These are phyloP conservation scores for Teratosphaeria viscida DNA, from an alignment of 2,329 filamentous ascomycete genomes.

Conservation along the genomic window DNA sequence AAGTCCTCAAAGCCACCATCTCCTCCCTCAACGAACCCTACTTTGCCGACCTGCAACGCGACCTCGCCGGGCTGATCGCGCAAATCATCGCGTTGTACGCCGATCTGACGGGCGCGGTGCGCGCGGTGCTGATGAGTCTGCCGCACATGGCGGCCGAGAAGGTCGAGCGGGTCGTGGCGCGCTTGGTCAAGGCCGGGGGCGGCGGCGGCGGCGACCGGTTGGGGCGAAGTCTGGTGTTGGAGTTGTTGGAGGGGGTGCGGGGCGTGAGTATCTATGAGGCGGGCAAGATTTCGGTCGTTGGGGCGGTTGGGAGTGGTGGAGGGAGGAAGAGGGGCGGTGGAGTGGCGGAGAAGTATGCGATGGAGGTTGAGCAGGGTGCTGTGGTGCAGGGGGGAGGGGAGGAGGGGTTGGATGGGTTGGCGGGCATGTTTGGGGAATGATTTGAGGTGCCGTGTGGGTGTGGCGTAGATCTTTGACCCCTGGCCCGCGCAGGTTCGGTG, in stretches of 20 bases:
- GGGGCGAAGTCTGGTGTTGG: conserved; percentile 71
- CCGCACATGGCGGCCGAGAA: conserved; percentile 63
- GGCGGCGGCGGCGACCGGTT: conserved; percentile 47
- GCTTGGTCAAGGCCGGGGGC: conserved; percentile 24
- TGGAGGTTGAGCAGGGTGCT: conserved; percentile 31
- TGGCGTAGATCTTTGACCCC: not conserved
- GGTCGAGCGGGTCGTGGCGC: conserved; percentile 45
- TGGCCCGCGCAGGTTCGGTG: no score
- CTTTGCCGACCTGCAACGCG: conserved; percentile 91
- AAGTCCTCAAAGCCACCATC: conserved; percentile 83
- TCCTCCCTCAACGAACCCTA: conserved; percentile 88
- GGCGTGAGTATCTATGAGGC: conserved; percentile 90
- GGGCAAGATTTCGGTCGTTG: conserved; percentile 55
- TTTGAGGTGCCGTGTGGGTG: not conserved
- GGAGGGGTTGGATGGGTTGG: conserved; percentile 33
- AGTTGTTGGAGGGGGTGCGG: conserved; percentile 74
- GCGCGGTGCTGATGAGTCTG: conserved; percentile 64
- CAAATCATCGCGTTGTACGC: conserved; percentile 72
- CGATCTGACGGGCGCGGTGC: conserved; percentile 57
- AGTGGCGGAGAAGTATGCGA: conserved; percentile 28
- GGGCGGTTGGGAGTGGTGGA: not conserved
- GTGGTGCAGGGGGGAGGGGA: conserved; percentile 30
- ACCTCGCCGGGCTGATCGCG: conserved; percentile 79
- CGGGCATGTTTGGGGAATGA: conserved; percentile 33
- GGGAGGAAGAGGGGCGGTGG: not conserved